Conservation (phyloP, 352 stramenopile species). For the Thalassiosira pacifica region DNA sequence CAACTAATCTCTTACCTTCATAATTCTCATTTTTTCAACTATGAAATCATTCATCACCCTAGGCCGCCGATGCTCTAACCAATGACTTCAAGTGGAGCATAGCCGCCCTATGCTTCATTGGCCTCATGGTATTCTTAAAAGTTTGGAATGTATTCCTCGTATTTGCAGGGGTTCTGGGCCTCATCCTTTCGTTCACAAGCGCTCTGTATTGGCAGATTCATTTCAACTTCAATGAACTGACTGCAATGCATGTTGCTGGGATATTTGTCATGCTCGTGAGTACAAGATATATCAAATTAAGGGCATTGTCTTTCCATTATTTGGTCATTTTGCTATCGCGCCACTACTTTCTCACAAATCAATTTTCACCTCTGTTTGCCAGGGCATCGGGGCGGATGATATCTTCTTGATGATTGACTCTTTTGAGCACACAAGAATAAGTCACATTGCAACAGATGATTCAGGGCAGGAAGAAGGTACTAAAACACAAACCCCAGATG, state of each 20-base stretch:
- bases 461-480: too few relatives aligned
- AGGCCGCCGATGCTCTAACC: constrained; percentile 34
- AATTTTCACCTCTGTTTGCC: too few relatives aligned
- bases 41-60: not conserved
- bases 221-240: constrained; percentile 47
- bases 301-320: too few relatives aligned
- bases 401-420: constrained; percentile 57
- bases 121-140: constrained; percentile 50
- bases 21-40: not conserved
- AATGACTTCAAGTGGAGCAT: constrained; percentile 39
- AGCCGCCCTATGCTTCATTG: constrained; percentile 43
- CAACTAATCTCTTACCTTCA: not conserved
- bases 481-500: constrained; percentile 1
- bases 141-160: constrained; percentile 38
- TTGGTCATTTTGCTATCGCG: too few relatives aligned
- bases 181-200: constrained; percentile 42
- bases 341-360: too few relatives aligned
- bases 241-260: constrained; percentile 47
- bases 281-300: too few relatives aligned
- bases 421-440: constrained; percentile 46
- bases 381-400: constrained; percentile 54
- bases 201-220: constrained; percentile 51
- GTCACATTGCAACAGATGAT: too few relatives aligned
- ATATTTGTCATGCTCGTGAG: constrained; percentile 54
- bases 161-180: constrained; percentile 27